phyloP scores from a whole-genome alignment of 768 basidiomycete genomes.

The Cubamyces sp. region DNA sequence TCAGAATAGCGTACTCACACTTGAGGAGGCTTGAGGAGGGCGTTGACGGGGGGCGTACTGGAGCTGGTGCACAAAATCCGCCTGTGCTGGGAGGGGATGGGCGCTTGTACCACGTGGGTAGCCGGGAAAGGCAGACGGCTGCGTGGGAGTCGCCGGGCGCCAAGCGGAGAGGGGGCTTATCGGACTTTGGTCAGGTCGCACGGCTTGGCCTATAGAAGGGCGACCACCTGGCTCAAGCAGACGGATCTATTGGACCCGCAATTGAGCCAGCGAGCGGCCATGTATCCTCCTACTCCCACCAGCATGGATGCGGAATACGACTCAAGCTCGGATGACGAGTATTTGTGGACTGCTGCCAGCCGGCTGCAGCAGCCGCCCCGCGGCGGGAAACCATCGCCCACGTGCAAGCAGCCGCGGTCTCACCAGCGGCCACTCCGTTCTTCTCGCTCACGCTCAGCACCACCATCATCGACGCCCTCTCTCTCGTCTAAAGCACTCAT shows the following conservation, averaged over 20 bases:
- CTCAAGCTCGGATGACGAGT: conserved; percentile 32
- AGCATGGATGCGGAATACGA: conserved; percentile 25
- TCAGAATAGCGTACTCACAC: conserved; percentile 50
- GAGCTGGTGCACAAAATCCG: conserved; percentile 20
- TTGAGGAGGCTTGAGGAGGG: conserved; percentile 53
- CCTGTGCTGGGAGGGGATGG: conserved; percentile 7
- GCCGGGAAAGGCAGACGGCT: conserved; percentile 4
- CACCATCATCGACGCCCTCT: conserved; percentile 30
- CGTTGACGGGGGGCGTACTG: conserved; percentile 32
- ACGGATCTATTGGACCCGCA: conserved; percentile 18
- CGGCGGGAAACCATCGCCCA: conserved; percentile 26
- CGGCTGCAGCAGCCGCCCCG: conserved; percentile 17
- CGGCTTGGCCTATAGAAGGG: conserved; percentile 14
- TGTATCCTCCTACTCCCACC: conserved; percentile 19
- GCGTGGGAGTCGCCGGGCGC: conserved; percentile 2
- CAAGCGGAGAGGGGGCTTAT: conserved; percentile 13
- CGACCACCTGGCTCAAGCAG: conserved; percentile 9
- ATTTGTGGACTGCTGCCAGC: conserved; percentile 33
- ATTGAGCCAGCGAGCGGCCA: conserved; percentile 11
- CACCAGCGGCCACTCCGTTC: conserved; percentile 27
- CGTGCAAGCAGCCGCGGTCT: conserved; percentile 26
- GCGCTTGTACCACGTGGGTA: conserved; percentile 17
- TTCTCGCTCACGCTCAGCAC: conserved; percentile 36
- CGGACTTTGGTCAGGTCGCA: conserved; percentile 14
- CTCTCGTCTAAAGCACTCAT: conserved; percentile 5